A percentile compares a stretch with the other conserved stretches of the same genome.
Conservation (phyloP, 108 stramenopile genomes). For the Epipyxis sp. region DNA sequence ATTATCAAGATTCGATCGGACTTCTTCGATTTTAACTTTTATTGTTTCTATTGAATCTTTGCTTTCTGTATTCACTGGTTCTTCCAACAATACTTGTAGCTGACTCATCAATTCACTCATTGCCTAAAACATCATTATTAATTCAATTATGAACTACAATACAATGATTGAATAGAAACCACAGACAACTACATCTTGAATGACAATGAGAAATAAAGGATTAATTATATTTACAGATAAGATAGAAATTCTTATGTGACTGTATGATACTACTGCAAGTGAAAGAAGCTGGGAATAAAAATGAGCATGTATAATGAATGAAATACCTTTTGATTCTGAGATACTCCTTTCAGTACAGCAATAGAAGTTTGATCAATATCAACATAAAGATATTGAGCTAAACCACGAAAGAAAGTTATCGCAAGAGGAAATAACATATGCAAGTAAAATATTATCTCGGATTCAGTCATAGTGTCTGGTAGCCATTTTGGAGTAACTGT, state of each 20-base stretch:
- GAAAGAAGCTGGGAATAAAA: no score
- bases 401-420: background rate
- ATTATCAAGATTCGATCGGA: background rate
- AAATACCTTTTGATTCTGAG: background rate
- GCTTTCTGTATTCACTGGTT: background rate
- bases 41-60: background rate
- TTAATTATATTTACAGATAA: background rate
- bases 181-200: background rate
- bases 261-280: no score
- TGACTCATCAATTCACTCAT: background rate
- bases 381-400: background rate
- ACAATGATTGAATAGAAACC: no score
- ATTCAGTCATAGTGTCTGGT: conserved; percentile 4
- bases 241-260: background rate
- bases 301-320: background rate
- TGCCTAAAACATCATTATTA: background rate
- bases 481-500: background rate
- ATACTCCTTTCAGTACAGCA: background rate
- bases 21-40: background rate
- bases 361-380: conserved; percentile 8
- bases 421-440: background rate
- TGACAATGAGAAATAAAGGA: background rate
- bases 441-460: background rate
- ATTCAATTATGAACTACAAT: background rate
- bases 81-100: background rate